Conservation (phyloP, 768 basidiomycete genomes). For the Termitomyces sp. region DNA sequence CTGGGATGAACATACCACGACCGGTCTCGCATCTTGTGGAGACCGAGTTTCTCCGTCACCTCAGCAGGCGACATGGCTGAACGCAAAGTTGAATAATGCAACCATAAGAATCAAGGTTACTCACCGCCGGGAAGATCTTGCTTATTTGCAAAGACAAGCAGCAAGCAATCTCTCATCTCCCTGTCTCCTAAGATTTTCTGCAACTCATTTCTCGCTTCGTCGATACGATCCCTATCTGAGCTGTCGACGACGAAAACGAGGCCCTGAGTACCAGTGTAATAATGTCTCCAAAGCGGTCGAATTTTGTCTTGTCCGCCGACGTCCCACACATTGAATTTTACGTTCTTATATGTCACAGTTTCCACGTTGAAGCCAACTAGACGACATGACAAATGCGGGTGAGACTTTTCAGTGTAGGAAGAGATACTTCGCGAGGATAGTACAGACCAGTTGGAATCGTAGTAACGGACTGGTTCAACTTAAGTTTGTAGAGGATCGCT, state of each 20-base stretch:
- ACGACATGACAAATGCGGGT: slow-evolving; percentile 2
- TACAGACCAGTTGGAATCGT: slow-evolving; percentile 90
- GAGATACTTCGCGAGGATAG: background rate
- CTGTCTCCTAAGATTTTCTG: slow-evolving; percentile 94
- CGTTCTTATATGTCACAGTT: slow-evolving; percentile 98
- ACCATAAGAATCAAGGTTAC: slow-evolving; percentile 17
- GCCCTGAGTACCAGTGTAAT: slow-evolving; percentile 98
- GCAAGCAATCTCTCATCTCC: slow-evolving; percentile 95
- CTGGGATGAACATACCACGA: slow-evolving; percentile 99
- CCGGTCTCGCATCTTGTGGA: slow-evolving; percentile 93
- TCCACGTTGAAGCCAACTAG: slow-evolving; percentile 98
- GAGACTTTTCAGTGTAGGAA: background rate
- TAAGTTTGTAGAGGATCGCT: slow-evolving; percentile 99
- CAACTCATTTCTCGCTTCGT: slow-evolving; percentile 93
- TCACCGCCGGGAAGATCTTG: slow-evolving; percentile 95
- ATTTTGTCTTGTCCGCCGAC: slow-evolving; percentile 99
- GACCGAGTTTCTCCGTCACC: slow-evolving; percentile 93
- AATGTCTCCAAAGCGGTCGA: slow-evolving; percentile 96
- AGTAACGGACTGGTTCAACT: slow-evolving; percentile 97
- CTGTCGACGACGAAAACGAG: slow-evolving; percentile 98
- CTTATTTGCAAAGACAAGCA: slow-evolving; percentile 99
- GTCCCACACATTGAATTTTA: slow-evolving; percentile 93
- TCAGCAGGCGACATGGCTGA: slow-evolving; percentile 98
- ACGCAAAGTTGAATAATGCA: background rate
- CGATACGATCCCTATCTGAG: slow-evolving; percentile 90